phyloP scores from a whole-genome alignment of 73 alveolate species.

The Blepharisma stoltei region DNA sequence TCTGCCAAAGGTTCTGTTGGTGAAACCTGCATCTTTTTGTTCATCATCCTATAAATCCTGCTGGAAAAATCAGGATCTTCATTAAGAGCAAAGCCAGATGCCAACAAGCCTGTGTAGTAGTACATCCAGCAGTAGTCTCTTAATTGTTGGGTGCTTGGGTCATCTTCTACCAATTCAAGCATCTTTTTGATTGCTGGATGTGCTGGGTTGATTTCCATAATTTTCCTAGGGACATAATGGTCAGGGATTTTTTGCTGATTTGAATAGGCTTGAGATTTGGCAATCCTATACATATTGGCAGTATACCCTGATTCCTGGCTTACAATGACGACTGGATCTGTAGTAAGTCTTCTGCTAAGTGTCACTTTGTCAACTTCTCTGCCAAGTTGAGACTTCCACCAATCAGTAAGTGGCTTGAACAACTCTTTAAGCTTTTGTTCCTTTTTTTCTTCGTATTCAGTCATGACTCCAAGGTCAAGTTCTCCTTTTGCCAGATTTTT shows the following conservation, averaged over 20 bases:
- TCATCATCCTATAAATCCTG: slow-evolving; percentile 6
- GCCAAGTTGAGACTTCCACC: slow-evolving; percentile 81
- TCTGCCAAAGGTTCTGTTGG: slow-evolving; percentile 12
- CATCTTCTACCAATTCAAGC: slow-evolving; percentile 44
- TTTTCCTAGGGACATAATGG: slow-evolving; percentile 83
- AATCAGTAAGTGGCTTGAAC: slow-evolving; percentile 85
- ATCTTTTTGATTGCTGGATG: slow-evolving; percentile 84
- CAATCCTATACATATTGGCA: slow-evolving; percentile 86
- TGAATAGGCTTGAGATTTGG: slow-evolving; percentile 88
- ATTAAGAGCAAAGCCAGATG: slow-evolving; percentile 60
- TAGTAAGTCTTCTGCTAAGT: slow-evolving; percentile 73
- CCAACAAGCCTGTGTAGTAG: slow-evolving; percentile 48
- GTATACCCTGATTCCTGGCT: slow-evolving; percentile 84
- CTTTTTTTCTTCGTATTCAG: slow-evolving; percentile 55
- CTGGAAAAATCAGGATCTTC: slow-evolving; percentile 40
- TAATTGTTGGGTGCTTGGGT: slow-evolving; percentile 38
- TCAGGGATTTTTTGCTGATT: slow-evolving; percentile 74
- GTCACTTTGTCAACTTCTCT: slow-evolving; percentile 73
- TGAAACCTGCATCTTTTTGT: neutral
- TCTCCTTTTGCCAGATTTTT: slow-evolving; percentile 87
- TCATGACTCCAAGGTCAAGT: slow-evolving; percentile 57
- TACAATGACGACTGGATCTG: slow-evolving; percentile 71
- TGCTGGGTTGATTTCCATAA: slow-evolving; percentile 85
- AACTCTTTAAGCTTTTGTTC: slow-evolving; percentile 77
- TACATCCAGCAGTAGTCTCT: slow-evolving; percentile 42